Conservation (phyloP, 306 rosid genomes). For the Hippophae tibetana region DNA sequence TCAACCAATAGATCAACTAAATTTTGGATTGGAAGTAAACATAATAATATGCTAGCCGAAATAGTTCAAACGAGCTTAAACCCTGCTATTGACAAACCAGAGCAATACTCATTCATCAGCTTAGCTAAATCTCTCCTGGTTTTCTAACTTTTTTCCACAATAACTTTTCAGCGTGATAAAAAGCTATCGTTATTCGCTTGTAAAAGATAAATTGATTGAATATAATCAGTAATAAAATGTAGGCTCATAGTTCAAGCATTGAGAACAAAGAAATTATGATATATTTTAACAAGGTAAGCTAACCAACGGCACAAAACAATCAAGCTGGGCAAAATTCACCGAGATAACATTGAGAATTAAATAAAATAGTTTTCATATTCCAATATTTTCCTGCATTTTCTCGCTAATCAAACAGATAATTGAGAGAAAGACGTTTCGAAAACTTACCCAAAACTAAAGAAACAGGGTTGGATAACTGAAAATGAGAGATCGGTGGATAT, state of each 20-base stretch:
- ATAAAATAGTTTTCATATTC: neutral
- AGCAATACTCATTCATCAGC: neutral
- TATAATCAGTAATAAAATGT: too few species aligned
- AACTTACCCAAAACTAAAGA: conserved; percentile 26
- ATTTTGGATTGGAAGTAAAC: neutral
- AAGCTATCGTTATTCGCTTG: too few species aligned
- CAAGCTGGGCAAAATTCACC: neutral
- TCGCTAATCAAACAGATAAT: conserved; percentile 4
- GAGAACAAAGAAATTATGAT: too few species aligned
- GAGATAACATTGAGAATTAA: neutral
- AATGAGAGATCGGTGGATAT: neutral
- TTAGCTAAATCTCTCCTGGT: neutral
- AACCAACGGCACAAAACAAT: too few species aligned
- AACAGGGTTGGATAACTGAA: conserved; percentile 7
- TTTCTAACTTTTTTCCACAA: neutral
- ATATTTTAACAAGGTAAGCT: too few species aligned
- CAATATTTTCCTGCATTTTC: conserved; percentile 7
- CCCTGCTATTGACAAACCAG: neutral
- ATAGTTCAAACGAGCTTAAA: too few species aligned
- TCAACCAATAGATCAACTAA: neutral
- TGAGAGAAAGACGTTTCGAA: neutral
- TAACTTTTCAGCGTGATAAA: neutral
- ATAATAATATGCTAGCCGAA: neutral
- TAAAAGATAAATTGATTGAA: too few species aligned
- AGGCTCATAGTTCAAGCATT: too few species aligned